Base-by-base conservation (phyloP, 352 stramenopile genomes). In the Nothophytophthora sp. region DNA sequence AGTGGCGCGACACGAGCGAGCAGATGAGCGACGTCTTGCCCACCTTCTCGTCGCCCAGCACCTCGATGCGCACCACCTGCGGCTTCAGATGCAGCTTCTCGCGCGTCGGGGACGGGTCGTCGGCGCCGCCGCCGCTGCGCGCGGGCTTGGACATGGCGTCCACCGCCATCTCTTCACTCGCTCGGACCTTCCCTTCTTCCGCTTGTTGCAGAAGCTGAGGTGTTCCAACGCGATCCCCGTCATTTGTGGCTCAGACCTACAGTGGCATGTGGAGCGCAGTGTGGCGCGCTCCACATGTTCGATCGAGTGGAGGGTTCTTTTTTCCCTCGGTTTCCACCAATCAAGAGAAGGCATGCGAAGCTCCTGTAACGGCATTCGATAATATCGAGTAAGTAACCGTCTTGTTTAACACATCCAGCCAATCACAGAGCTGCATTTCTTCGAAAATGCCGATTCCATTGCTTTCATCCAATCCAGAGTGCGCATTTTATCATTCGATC, bases 1-100 rank as follows among this genome's bases (percentile, higher is more conserved):
- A 96, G 60, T 92, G 86, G 53, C 81, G 75, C 48, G 84, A 95
- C 59, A 96, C 85, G 33, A 96, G 73, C 61, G 88, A 86, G 65
- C 84, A 95, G 64, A 96, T 95, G 60, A 96, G 84, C 69, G 88
- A 96, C 51, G 86, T 95, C 70, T 96, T 96, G 60, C 88, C 88
- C 51, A 94, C 83, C 70, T 91, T 94, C 64, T 94, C 86, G 62
- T 96, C 88, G 57, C 88, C 88, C 46, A 95, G 53, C 36, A 96
- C 84, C 48, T 95, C 86, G 53, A 96, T 92, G 54, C 82, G 85
- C 49, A 95, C 84, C 45, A 91, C 68, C 63, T 92, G 85, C 45
- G 82, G 76, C 65, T 92, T 92, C 24, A 82, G 55, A 37, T 69
- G 63, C 41, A 75, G 65, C 63, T 85, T 86, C 35, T 81, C 64